These are phyloP conservation scores for Phyllachora maydis DNA, from an alignment of 2,329 filamentous ascomycete species.

Conservation along the genomic window DNA sequence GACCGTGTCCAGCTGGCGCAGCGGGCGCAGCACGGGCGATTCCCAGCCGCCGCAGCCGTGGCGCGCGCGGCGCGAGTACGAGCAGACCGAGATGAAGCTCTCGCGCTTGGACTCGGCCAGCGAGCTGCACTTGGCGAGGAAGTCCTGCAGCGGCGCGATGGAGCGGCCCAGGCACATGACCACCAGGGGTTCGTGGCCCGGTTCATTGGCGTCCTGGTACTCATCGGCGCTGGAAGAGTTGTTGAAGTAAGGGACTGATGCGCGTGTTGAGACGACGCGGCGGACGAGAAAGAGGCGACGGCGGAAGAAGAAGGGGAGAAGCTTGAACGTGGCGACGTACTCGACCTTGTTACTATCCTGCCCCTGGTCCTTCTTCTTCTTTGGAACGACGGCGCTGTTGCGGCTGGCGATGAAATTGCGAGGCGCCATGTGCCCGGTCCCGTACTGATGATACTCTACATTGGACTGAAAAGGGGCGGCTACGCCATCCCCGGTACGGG, in stretches of 20 bases:
- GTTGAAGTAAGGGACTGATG: conserved; percentile 4
- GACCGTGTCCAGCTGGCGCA: conserved; percentile 42
- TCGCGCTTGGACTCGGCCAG: conserved; percentile 11
- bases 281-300: conserved; percentile 15
- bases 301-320: conserved; percentile 14
- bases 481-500: too few relatives aligned
- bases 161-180: conserved; percentile 20
- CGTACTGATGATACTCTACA: too few relatives aligned
- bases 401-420: too few relatives aligned
- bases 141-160: conserved; percentile 21
- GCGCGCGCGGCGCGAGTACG: too few relatives aligned
- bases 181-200: conserved; percentile 16
- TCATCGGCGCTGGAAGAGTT: conserved; percentile 10
- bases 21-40: conserved; percentile 37
- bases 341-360: conserved; percentile 14
- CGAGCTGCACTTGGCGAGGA: conserved; percentile 23
- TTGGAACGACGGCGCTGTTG: conserved; percentile 9
- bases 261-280: conserved; percentile 8
- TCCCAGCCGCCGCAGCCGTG: too few relatives aligned
- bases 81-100: background rate
- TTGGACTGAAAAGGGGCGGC: too few relatives aligned
- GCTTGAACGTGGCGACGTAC: conserved; percentile 16
- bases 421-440: too few relatives aligned
- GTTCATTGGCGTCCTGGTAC: conserved; percentile 11
- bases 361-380: too few relatives aligned